Evolutionary conservation across 2,329 filamentous ascomycete species (phyloP), one percentile per base, ranked within the genome.

Genomic region (Fusarium sp.): DNA sequence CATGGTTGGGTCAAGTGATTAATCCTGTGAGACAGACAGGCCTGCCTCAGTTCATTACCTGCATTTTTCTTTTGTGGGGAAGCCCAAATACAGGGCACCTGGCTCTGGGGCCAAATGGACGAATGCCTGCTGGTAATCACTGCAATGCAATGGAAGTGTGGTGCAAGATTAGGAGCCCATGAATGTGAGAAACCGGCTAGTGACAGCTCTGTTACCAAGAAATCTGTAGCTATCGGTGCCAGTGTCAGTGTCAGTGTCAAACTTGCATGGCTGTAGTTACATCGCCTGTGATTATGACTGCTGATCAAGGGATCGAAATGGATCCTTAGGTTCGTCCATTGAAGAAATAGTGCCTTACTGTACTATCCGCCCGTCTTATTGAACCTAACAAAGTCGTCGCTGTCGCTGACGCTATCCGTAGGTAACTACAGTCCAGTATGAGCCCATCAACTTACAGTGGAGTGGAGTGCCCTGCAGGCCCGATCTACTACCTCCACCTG

Each of bases 1-100:
- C 39, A 24, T 51, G 52, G 60, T 65, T 49, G 40, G 45, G 30
- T 37, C 33, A 15, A 37, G 33, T 37, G 15, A 15, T 45, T n/a
- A 30, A 30, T 32, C 39, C 9, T 37, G 17, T 17, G 4, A 37
- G 44, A 49, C 44, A 37, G 44, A 49, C 44, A 49, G 13, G 10
- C 26, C 26, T 7, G 24, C 24, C 24, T 24, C 26, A 11, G 4
- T 28, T 28, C 8, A 28, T 10, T 28, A 10, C 8, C 26, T 11
- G 10, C 26, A 28, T 28, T 44, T 22, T 13, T 10, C 9, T 22
- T 32, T 32, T 50, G 37, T 54, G 56, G 46, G 30, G 28, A 46
- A 30, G 28, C 9, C 17, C 17, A 30, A 8, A 17, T 15, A 35
- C 14, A 15, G 14, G 32, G 32, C 17, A 15, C 32, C 8, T 35